Evolutionary conservation across 257 asterid species (phyloP), one percentile per base, ranked within the genome.

Genomic region (Henckelia pumila): DNA sequence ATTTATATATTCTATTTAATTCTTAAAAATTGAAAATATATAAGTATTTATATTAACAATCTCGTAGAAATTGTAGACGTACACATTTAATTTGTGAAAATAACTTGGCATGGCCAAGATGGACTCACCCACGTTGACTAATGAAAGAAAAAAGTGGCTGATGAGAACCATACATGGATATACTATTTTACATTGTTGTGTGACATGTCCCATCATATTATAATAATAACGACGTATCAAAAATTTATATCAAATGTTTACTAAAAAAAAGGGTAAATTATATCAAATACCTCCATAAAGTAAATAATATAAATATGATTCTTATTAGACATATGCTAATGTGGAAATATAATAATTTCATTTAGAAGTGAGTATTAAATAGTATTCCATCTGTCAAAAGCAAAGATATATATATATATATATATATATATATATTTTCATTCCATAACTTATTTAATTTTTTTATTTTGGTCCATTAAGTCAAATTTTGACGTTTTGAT

Each of bases 201-300:
- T 13, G 44, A 33, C 67, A 69, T 69, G 73, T 49, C 73, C 53
- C 33, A 44, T 69, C 64, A 17, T 17, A 44, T 25, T 17, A 59
- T 28, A 40, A 40, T 10, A 37, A 11, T 37, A 37, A 11, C 3
- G 66, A 59, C 20, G 73, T 8, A 21, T 68, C 58, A 1, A 35
- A 13, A 6, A 19, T 66, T 66, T 17, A 13, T 28, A n/a, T 64
- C 59, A 26, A 11, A 37, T 25, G n/a, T 44, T n/a, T n/a, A n/a
- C n/a, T n/a, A n/a, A n/a, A n/a, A n/a, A n/a, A n/a, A n/a, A n/a
- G n/a, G n/a, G n/a, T n/a, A n/a, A n/a, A n/a, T n/a, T n/a, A n/a
- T n/a, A n/a, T n/a, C n/a, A n/a, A n/a, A n/a, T n/a, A n/a, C 49
- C 22, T 19, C 49, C 50, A 66, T 50, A 19, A 66, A 66, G 33